phyloP scores from a whole-genome alignment of 805 yeast species.

The Barnettozyma salicaria region DNA sequence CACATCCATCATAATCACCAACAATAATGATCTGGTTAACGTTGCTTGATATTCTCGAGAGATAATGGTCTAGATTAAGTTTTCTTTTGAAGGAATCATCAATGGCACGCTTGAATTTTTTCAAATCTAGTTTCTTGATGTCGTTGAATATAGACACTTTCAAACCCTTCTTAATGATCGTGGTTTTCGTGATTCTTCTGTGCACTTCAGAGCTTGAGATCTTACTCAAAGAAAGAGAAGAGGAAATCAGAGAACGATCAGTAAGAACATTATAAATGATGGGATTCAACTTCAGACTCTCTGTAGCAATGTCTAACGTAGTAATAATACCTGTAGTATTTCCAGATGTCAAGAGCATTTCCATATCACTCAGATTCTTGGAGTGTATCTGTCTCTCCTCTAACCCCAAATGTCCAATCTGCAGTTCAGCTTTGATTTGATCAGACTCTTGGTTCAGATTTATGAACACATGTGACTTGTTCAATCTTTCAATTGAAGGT shows the following conservation, averaged over 20 bases:
- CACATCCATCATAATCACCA: slow-evolving; percentile 95
- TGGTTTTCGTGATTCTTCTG: slow-evolving; percentile 42
- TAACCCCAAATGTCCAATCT: slow-evolving; percentile 48
- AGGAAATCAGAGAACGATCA: slow-evolving; percentile 84
- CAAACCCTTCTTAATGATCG: slow-evolving; percentile 71
- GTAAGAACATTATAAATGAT: slow-evolving; percentile 85
- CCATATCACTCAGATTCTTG: slow-evolving; percentile 63
- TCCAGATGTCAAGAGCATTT: slow-evolving; percentile 42
- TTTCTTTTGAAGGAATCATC: slow-evolving; percentile 73
- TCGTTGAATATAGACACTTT: slow-evolving; percentile 17
- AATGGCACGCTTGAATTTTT: slow-evolving; percentile 53
- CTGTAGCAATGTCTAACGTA: slow-evolving; percentile 69
- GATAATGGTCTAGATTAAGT: slow-evolving; percentile 61
- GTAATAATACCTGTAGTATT: slow-evolving; percentile 79
- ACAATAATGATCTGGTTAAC: slow-evolving; percentile 78
- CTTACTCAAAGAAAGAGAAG: slow-evolving; percentile 72
- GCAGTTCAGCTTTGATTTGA: slow-evolving; percentile 57
- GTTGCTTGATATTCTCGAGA: slow-evolving; percentile 54
- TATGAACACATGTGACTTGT: slow-evolving; percentile 80
- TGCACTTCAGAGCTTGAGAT: slow-evolving; percentile 19
- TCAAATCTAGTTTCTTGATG: slow-evolving; percentile 36
- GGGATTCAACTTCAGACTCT: slow-evolving; percentile 55
- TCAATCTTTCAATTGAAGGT: slow-evolving; percentile 77
- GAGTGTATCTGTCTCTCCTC: slow-evolving; percentile 47
- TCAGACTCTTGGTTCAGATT: slow-evolving; percentile 78